Base-by-base conservation (phyloP, 2,329 filamentous ascomycete genomes). In the Hortaea sp. region DNA sequence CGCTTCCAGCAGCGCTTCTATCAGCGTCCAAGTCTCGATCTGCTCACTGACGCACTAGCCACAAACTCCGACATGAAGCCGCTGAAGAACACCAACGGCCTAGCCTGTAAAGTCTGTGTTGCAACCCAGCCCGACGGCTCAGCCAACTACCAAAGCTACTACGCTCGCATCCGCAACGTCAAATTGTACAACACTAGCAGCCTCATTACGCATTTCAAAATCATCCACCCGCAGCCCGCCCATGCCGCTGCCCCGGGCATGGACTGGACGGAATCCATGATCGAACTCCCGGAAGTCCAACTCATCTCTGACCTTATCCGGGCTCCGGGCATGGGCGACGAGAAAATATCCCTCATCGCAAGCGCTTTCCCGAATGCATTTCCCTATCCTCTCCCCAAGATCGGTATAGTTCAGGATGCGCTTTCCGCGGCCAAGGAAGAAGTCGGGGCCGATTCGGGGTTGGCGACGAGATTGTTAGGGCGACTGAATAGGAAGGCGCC, bases 241-340 rank as follows among this genome's bases (percentile, higher is more conserved):
- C 42, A 60, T 9, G 54, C 65, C 42, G 49, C 59, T 51, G 38
- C 57, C n/a, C 54, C 59, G 7, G 56, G 56, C 11, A 50, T 67
- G 29, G 73, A 81, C 55, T 82, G 79, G 79, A 75, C 73, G 49
- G 69, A 68, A 47, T 72, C 80, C 48, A 80, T 82, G 77, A 72
- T 83, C 44, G 71, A 77, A 52, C 64, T 82, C 39, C 79, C 79
- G 1, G 72, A 76, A 51, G 63, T 68, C 29, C 64, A 68, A 13
- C 63, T 71, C 45, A 69, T 81, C 38, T 64, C 63, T 20, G 68
- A 69, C 27, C 62, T 81, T 27, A 65, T 73, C 12, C 66, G 70
- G 47, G 69, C 72, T 31, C 70, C 68, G 6, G 77, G 77, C 9
- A 79, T 81, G 70, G 72, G 79, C 55, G 71, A 75, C 37, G 63